Evolutionary conservation across 2,329 filamentous ascomycete genomes (phyloP).

Genomic region (Xylariaceae sp.): DNA sequence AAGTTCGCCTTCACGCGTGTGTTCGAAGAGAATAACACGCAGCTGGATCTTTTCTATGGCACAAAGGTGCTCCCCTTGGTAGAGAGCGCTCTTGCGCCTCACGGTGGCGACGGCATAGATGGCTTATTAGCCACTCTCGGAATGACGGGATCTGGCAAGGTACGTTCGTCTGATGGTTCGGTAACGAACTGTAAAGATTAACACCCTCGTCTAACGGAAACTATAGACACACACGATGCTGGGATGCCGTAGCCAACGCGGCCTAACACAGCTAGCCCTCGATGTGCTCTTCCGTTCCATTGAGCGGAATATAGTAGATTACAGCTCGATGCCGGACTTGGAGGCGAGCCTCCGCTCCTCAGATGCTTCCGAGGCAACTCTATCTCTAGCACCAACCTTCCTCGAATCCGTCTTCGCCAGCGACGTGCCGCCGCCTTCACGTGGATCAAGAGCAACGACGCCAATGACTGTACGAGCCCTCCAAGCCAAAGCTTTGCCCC

Average conservation of each 20-base stretch:
- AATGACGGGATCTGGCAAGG: slow-evolving; percentile 95
- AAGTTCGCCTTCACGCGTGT: slow-evolving; percentile 92
- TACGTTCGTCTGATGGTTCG: slow-evolving; percentile 34
- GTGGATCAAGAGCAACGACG: slow-evolving; percentile 61
- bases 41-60: slow-evolving; percentile 80
- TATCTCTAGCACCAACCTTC: slow-evolving; percentile 69
- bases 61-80: slow-evolving; percentile 70
- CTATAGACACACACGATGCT: slow-evolving; percentile 88
- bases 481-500: slow-evolving; percentile 26
- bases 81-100: slow-evolving; percentile 70
- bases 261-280: slow-evolving; percentile 84
- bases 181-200: not conserved
- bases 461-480: slow-evolving; percentile 60
- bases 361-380: slow-evolving; percentile 73
- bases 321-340: slow-evolving; percentile 50
- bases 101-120: slow-evolving; percentile 75
- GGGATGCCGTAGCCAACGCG: slow-evolving; percentile 78
- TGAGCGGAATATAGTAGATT: slow-evolving; percentile 62
- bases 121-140: slow-evolving; percentile 86
- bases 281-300: slow-evolving; percentile 85
- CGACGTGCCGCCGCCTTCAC: slow-evolving; percentile 53
- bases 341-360: slow-evolving; percentile 69
- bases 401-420: slow-evolving; percentile 67
- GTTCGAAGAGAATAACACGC: slow-evolving; percentile 78
- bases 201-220: slow-evolving; percentile 3